These are phyloP conservation scores for Suillus placidus DNA, from an alignment of 768 basidiomycete species.

Conservation along the genomic window DNA sequence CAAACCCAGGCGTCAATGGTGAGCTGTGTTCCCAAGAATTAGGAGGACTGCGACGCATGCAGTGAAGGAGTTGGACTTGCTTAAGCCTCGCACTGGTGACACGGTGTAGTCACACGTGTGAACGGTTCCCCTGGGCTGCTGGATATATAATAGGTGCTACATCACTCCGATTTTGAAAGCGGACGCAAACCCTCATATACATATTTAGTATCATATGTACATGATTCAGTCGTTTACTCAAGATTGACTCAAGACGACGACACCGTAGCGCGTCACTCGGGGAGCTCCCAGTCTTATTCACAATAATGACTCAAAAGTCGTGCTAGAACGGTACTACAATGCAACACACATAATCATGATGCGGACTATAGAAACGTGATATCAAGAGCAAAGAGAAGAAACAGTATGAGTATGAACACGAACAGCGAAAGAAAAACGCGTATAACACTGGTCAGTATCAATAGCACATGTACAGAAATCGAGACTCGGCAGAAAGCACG, in stretches of 20 bases:
- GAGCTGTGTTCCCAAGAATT: too few relatives aligned
- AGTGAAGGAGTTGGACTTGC: too few relatives aligned
- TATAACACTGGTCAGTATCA: constrained; percentile 3
- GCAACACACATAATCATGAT: background rate
- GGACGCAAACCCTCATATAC: too few relatives aligned
- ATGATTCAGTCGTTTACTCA: background rate
- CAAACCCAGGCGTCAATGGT: too few relatives aligned
- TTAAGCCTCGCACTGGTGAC: too few relatives aligned
- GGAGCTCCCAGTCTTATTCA: background rate
- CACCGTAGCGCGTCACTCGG: background rate
- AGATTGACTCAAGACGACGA: background rate
- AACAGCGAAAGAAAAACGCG: background rate
- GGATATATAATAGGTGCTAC: too few relatives aligned
- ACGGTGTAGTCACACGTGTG: too few relatives aligned
- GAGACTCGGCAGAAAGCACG: constrained; percentile 13
- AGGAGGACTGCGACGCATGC: too few relatives aligned
- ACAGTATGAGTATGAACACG: constrained; percentile 1
- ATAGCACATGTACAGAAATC: constrained; percentile 5
- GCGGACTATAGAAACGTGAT: constrained; percentile 16
- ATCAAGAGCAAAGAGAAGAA: constrained; percentile 21
- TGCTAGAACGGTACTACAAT: constrained; percentile 5
- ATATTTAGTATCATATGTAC: too few relatives aligned
- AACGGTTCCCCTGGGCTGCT: too few relatives aligned
- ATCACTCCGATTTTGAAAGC: too few relatives aligned
- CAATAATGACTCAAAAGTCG: background rate